Percentiles rank a stretch among this genome's conserved stretches.
Evolutionary conservation across 169 alveolate genomes (phyloP).

Genomic region (Cryptosporidium xiaoi): DNA sequence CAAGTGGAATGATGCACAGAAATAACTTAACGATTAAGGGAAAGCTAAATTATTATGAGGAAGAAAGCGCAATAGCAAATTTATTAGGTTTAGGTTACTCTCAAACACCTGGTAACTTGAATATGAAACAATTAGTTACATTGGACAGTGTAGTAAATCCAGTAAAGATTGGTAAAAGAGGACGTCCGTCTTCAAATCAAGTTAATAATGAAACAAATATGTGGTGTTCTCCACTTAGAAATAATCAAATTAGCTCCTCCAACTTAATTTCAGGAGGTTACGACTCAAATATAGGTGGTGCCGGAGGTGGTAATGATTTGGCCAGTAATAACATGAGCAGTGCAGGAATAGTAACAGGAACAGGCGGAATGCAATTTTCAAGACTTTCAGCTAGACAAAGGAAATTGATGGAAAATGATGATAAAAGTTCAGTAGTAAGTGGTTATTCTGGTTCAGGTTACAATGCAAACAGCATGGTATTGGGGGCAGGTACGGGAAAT

Average conservation of each 20-base stretch:
- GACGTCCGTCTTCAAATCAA: slow-evolving; percentile 51
- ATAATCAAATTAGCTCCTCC: not conserved
- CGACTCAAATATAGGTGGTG: not conserved
- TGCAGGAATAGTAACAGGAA: not conserved
- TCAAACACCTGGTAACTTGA: slow-evolving; percentile 1
- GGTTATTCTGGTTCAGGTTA: not conserved
- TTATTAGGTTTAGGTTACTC: slow-evolving; percentile 59
- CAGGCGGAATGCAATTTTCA: slow-evolving; percentile 27
- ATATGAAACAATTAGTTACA: slow-evolving; percentile 35
- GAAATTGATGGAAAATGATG: slow-evolving; percentile 69
- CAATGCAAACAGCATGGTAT: slow-evolving; percentile 2
- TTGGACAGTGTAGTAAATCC: slow-evolving; percentile 35
- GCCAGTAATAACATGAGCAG: not conserved
- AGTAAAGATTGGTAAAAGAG: slow-evolving; percentile 48
- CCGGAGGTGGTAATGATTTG: not conserved
- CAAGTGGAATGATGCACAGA: slow-evolving; percentile 50
- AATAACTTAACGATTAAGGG: not conserved
- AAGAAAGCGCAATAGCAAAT: slow-evolving; percentile 62
- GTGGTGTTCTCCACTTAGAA: too few species aligned
- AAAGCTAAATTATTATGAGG: slow-evolving; percentile 55
- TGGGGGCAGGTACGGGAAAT: slow-evolving; percentile 18
- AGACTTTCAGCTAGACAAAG: slow-evolving; percentile 72
- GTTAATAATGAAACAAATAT: not conserved
- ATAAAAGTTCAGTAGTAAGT: slow-evolving; percentile 50
- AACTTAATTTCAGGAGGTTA: not conserved